These are phyloP conservation scores for Vaccinium darrowii DNA, from an alignment of 148 eudicot genomes.

Conservation along the genomic window DNA sequence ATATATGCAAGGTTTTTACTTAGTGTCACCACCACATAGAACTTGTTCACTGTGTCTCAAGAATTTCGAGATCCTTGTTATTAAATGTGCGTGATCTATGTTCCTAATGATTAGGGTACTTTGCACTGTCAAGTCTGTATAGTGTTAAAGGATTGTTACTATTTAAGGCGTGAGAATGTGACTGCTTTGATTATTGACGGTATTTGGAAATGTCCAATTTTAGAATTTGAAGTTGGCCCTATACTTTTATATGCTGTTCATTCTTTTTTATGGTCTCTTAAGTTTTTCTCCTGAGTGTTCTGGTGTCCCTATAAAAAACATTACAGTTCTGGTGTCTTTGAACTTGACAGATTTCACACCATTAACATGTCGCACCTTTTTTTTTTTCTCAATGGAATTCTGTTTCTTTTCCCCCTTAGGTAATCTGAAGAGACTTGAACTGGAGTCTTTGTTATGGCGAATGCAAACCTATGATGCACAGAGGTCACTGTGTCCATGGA, in stretches of 20 bases:
- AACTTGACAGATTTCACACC: neutral
- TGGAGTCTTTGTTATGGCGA: neutral
- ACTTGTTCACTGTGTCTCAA: slow-evolving; percentile 29
- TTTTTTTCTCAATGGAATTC: too few species aligned
- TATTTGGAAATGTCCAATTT: neutral
- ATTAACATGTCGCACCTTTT: neutral
- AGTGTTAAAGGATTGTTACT: slow-evolving; percentile 11
- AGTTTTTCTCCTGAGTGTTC: neutral
- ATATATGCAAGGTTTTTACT: slow-evolving; percentile 14
- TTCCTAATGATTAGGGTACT: slow-evolving; percentile 13
- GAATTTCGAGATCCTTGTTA: neutral
- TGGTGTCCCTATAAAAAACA: neutral
- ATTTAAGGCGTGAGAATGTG: slow-evolving; percentile 9
- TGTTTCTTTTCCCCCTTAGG: neutral
- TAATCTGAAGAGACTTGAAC: neutral
- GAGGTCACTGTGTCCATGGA: neutral
- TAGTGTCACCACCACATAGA: neutral
- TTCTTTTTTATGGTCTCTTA: neutral
- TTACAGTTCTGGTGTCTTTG: neutral
- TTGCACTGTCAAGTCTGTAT: slow-evolving; percentile 21
- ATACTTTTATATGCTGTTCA: neutral
- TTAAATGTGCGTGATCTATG: neutral
- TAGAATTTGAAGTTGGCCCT: neutral
- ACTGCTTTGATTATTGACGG: slow-evolving; percentile 3
- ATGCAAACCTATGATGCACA: neutral